Evolutionary conservation across 139 green algal species (phyloP).

Genomic region (Tetraselmis striata): DNA sequence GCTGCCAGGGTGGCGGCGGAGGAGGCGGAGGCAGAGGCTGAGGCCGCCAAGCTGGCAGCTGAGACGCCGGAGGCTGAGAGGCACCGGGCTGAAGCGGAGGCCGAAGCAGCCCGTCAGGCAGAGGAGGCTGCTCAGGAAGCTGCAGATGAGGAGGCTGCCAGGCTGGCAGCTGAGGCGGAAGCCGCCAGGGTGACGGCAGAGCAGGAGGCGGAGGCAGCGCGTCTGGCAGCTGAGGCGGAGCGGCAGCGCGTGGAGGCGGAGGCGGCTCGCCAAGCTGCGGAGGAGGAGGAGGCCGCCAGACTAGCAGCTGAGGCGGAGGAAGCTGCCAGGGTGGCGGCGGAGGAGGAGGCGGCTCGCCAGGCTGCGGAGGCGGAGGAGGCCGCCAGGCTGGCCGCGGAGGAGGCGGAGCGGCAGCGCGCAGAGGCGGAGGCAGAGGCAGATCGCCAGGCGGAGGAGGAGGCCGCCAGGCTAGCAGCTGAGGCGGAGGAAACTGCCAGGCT

Average conservation of each 20-base stretch:
- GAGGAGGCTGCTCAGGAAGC: no score
- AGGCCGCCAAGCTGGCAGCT: no score
- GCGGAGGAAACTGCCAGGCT: neutral
- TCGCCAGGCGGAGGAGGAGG: neutral
- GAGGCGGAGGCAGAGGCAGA: neutral
- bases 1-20: no score
- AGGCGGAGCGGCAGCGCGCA: neutral
- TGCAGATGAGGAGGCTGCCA: neutral
- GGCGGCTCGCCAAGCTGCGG: no score
- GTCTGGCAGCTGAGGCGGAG: neutral
- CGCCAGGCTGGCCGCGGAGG: neutral
- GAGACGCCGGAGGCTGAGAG: neutral
- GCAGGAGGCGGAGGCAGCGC: neutral
- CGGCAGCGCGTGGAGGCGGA: no score
- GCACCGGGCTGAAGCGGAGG: neutral
- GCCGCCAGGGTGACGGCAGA: neutral
- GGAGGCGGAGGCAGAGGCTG: neutral
- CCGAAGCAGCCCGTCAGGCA: no score
- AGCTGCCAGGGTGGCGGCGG: neutral
- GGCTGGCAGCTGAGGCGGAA: neutral
- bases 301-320: neutral
- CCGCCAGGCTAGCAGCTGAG: neutral
- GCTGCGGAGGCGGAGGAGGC: neutral
- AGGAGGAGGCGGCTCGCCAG: neutral
- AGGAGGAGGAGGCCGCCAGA: neutral